Evolutionary conservation across 2,329 filamentous ascomycete genomes (phyloP).

Genomic region (Fusarium oligoseptatum): DNA sequence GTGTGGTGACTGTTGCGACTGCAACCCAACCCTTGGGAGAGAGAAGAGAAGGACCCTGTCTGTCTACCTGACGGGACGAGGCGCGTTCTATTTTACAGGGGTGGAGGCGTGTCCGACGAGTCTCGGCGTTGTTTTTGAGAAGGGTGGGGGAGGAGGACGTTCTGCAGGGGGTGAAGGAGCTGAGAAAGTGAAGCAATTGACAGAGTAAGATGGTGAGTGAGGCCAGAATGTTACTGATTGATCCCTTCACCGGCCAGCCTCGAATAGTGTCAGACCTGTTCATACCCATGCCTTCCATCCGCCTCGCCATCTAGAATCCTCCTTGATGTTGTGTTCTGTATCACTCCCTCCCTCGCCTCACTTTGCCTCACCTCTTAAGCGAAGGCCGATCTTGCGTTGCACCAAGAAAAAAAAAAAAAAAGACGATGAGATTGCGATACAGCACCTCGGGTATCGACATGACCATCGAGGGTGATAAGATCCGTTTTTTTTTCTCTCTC

Average conservation of each 20-base stretch:
- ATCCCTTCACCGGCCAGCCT: constrained; percentile 13
- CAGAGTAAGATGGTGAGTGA: not conserved
- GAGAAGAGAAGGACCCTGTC: not conserved
- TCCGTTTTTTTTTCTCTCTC: not conserved
- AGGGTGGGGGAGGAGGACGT: not conserved
- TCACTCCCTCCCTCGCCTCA: constrained; percentile 12
- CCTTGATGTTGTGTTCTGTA: constrained; percentile 2
- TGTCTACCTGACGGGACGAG: constrained; percentile 13
- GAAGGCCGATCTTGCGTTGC: constrained; percentile 31
- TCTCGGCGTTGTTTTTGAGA: not conserved
- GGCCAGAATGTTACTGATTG: not conserved
- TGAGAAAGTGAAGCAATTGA: constrained; percentile 8
- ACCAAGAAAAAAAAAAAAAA: not conserved
- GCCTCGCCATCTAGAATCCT: constrained; percentile 12
- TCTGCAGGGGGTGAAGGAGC: not conserved
- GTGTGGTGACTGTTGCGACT: constrained; percentile 4
- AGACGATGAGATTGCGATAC: constrained; percentile 30
- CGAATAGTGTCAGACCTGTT: not conserved
- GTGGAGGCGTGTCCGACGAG: constrained; percentile 4
- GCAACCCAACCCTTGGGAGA: constrained; percentile 2
- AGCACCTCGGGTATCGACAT: constrained; percentile 31
- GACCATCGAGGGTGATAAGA: constrained; percentile 12
- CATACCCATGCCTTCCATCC: constrained; percentile 20
- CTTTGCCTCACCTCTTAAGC: not conserved
- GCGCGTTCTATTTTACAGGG: constrained; percentile 3